Percentiles rank a stretch among this genome's conserved stretches.
These are phyloP conservation scores for Blepharisma undulans DNA, from an alignment of 169 alveolate species.

Conservation along the genomic window DNA sequence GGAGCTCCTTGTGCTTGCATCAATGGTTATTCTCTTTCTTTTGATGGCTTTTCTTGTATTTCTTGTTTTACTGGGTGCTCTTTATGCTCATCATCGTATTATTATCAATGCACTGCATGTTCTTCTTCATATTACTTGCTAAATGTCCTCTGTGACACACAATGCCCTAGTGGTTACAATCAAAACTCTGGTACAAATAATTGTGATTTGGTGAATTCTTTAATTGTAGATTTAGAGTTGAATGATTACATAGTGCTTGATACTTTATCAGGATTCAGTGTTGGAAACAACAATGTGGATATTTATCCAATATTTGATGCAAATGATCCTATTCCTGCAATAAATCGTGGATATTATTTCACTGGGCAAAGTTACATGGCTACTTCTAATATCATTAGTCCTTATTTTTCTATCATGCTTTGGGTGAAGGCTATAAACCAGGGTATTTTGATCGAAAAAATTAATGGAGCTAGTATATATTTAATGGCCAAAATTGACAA, in stretches of 20 bases:
- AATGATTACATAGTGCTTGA: neutral
- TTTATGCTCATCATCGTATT: neutral
- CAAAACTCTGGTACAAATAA: neutral
- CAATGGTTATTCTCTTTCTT: neutral
- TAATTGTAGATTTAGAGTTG: neutral
- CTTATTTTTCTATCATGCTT: neutral
- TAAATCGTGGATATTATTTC: neutral
- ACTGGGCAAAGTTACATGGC: neutral
- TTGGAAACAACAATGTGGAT: neutral
- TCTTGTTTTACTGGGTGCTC: neutral
- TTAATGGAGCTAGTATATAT: neutral
- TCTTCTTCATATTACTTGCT: neutral
- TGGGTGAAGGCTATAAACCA: neutral
- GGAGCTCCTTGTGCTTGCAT: neutral
- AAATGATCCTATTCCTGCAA: neutral
- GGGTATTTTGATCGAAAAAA: neutral
- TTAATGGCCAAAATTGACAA: neutral
- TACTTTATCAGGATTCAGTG: neutral
- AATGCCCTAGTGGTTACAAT: neutral
- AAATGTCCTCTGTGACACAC: neutral
- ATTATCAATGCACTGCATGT: neutral
- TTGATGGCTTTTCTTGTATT: neutral
- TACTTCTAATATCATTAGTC: neutral
- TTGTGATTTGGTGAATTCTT: neutral
- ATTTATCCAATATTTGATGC: neutral